Evolutionary conservation across 2,329 filamentous ascomycete genomes (phyloP).

Genomic region (Aspergillus jensenii): DNA sequence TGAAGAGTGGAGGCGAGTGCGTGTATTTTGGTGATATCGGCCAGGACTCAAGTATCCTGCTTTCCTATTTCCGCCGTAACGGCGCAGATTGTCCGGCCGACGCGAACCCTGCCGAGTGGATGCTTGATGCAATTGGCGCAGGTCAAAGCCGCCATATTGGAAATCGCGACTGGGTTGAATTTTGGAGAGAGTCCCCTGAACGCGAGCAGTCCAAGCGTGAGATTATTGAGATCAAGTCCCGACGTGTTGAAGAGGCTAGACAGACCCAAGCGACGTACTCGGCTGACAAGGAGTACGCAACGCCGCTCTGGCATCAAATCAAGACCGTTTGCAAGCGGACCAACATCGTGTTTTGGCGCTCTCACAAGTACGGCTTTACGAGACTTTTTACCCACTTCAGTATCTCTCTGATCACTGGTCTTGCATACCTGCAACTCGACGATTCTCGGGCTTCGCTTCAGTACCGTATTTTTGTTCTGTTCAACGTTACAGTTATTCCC

Average conservation of each 20-base stretch:
- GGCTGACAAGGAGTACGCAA: constrained; percentile 75
- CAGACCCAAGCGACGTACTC: constrained; percentile 39
- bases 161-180: constrained; percentile 74
- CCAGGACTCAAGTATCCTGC: constrained; percentile 17
- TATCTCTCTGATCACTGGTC: constrained; percentile 74
- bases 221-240: constrained; percentile 66
- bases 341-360: constrained; percentile 79
- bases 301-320: constrained; percentile 75
- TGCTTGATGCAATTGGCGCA: constrained; percentile 66
- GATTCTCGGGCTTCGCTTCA: constrained; percentile 74
- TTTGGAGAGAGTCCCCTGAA: constrained; percentile 74
- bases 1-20: constrained; percentile 54
- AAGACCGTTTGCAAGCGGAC: constrained; percentile 71
- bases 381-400: constrained; percentile 80
- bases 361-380: constrained; percentile 86
- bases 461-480: constrained; percentile 85
- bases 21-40: constrained; percentile 35
- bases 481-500: constrained; percentile 80
- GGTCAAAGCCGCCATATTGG: constrained; percentile 71
- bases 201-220: constrained; percentile 64
- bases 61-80: constrained; percentile 54
- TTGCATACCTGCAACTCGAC: constrained; percentile 77
- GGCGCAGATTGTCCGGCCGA: constrained; percentile 52
- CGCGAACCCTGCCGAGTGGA: constrained; percentile 54
- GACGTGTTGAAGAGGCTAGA: constrained; percentile 53